These are phyloP conservation scores for Irpex lacteus DNA, from an alignment of 1,284 basidiomycete genomes.

Conservation along the genomic window DNA sequence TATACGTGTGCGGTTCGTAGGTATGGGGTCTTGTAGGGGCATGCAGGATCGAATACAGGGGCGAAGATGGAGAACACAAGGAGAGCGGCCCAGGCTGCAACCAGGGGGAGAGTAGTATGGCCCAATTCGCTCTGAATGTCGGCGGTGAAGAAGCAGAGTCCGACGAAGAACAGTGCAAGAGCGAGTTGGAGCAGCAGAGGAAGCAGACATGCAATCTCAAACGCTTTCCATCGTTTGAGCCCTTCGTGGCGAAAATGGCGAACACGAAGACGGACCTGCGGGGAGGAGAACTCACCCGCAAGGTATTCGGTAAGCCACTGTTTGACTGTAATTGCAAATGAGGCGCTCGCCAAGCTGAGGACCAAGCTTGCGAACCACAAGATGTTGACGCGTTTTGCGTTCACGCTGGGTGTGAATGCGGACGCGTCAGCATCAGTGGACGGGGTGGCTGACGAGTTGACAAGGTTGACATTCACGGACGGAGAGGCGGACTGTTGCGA, in stretches of 20 bases:
- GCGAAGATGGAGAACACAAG: not conserved
- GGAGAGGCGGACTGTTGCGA: not conserved
- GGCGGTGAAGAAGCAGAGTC: not conserved
- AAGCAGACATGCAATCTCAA: not conserved
- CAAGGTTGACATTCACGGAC: not conserved
- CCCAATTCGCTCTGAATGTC: not conserved
- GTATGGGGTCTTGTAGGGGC: conserved; percentile 1
- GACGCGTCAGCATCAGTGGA: not conserved
- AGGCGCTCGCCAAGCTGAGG: not conserved
- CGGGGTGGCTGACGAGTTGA: not conserved
- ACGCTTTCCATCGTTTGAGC: not conserved
- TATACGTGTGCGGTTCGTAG: not conserved
- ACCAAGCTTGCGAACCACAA: not conserved
- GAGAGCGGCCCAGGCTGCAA: not conserved
- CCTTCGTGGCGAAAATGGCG: not conserved
- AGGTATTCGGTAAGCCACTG: conserved; percentile 3
- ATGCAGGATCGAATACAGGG: not conserved
- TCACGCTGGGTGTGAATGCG: not conserved
- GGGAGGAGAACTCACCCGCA: not conserved
- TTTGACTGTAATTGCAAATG: not conserved
- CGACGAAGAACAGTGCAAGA: not conserved
- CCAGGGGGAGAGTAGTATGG: not conserved
- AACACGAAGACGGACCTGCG: not conserved
- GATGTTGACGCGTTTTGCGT: conserved; percentile 5
- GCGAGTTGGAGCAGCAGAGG: not conserved